These are phyloP conservation scores for Strigomonas culicis DNA, from an alignment of 208 protist genomes.

Conservation along the genomic window DNA sequence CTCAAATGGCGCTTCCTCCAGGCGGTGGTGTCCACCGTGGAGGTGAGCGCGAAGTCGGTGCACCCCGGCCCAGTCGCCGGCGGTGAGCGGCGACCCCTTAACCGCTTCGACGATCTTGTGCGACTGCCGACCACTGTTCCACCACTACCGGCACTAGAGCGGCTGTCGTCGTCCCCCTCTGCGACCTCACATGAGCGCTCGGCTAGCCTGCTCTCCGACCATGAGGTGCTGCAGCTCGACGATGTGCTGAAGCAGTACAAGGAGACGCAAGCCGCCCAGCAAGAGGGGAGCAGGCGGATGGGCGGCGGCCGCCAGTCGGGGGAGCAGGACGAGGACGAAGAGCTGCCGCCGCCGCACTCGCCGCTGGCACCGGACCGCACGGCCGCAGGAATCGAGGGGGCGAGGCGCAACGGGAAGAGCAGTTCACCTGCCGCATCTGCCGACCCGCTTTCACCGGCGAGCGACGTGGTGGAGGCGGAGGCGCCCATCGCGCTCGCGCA, in stretches of 20 bases:
- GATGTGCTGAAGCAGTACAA: constrained; percentile 48
- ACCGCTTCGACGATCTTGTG: constrained; percentile 14
- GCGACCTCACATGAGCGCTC: neutral
- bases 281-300: neutral
- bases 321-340: constrained; percentile 13
- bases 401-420: neutral
- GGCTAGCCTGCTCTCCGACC: constrained; percentile 36
- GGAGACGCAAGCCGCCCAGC: constrained; percentile 13
- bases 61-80: neutral
- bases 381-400: neutral
- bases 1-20: constrained; percentile 49
- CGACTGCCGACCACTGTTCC: neutral
- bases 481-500: constrained; percentile 22
- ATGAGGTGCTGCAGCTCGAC: constrained; percentile 57
- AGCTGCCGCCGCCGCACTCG: neutral
- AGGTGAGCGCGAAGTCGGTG: constrained; percentile 19
- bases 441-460: neutral
- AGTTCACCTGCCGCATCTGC: neutral
- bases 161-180: constrained; percentile 14
- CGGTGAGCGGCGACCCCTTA: neutral
- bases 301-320: neutral
- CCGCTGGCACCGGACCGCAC: neutral
- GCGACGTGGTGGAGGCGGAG: neutral
- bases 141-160: neutral
- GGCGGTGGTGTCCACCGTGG: constrained; percentile 24